Base-by-base conservation (phyloP, 129 eudicot genomes). In the Helianthus tuberosus region DNA sequence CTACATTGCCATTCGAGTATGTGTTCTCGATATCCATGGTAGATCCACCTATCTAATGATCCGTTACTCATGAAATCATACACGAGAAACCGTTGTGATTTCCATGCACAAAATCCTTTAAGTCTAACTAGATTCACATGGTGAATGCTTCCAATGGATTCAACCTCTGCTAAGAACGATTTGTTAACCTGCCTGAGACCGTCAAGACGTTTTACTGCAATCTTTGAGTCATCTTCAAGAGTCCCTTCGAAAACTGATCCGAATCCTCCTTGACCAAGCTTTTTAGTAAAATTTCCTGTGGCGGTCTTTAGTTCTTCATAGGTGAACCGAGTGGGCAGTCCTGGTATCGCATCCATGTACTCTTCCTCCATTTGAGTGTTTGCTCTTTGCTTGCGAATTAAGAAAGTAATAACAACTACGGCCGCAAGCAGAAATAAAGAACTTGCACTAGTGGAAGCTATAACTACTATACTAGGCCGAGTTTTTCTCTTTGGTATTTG, bases 211-310 rank as follows among this genome's bases (percentile, higher is more conserved):
- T 78, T 78, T 1, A 71, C 82, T 14, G 77, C 82, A 25, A 71
- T 35, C 17, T 52, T 23, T 1, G 77, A 63, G n/a, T 66, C 73
- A 12, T 71, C 82, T 35, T 15, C 48, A 3, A 71, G 11, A 16
- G 16, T 58, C 32, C 76, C 81, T 49, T 48, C 20, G 20, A 69
- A 79, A 52, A 80, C 84, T 0, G 80, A 15, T 17, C 79, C 66
- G n/a, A 80, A 86, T 20, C 88, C 91, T 15, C 88, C 91, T 23
- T 48, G 36, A 11, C 88, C 91, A 23, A 86, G 88, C 68, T 86
- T 86, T 47, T 64, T 77, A 17, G 2, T 71, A 50, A 80, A 86
- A 77, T 80, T 64, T 3, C 0, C 46, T 41, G 46, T 41, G 10
- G 46, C 46, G 2, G 46, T 41, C 7, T 41, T 7, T 9, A 41